Conservation (phyloP, 75 land plant species). For the Selaginella tamariscina region DNA sequence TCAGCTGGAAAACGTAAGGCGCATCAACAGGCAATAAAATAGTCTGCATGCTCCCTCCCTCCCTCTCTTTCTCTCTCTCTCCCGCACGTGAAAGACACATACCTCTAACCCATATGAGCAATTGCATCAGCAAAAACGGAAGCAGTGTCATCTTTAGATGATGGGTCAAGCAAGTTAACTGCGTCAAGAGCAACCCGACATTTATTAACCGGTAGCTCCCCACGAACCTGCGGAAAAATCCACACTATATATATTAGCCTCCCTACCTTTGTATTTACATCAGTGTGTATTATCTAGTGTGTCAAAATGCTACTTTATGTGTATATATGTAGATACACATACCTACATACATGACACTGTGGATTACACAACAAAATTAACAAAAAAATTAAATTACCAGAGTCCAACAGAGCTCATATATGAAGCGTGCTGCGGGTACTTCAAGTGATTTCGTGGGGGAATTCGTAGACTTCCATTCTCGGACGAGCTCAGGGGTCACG, state of each 20-base stretch:
- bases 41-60: background rate
- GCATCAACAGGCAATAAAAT: background rate
- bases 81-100: constrained; percentile 14
- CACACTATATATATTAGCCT: background rate
- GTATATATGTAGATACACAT: constrained; percentile 1
- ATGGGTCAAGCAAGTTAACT: constrained; percentile 42
- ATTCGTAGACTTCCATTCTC: constrained; percentile 51
- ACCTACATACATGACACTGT: background rate
- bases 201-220: constrained; percentile 77
- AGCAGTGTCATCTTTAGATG: constrained; percentile 35
- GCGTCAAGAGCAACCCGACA: constrained; percentile 71
- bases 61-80: background rate
- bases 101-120: constrained; percentile 96
- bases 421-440: constrained; percentile 52
- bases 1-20: constrained; percentile 37
- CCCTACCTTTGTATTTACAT: background rate
- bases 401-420: constrained; percentile 86
- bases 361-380: constrained; percentile 8
- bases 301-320: background rate
- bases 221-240: constrained; percentile 45
- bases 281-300: background rate
- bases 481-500: constrained; percentile 58
- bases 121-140: constrained; percentile 76
- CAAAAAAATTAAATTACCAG: constrained; percentile 30
- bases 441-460: constrained; percentile 24